These are phyloP conservation scores for Taphrina betulina DNA, from an alignment of 1,139 yeast genomes.

Conservation along the genomic window DNA sequence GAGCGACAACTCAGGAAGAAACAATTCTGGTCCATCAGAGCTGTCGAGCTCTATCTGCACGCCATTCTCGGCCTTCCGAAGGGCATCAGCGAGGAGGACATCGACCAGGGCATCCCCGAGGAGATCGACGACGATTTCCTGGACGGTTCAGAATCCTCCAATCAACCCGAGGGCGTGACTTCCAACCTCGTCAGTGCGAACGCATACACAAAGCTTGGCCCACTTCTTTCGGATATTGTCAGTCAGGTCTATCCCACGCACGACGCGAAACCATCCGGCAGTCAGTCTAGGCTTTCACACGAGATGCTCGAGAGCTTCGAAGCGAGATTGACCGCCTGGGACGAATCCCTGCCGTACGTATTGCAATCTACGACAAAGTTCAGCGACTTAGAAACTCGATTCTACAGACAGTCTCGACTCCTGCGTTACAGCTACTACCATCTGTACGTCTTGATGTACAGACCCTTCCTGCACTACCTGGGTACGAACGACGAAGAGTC, in stretches of 20 bases:
- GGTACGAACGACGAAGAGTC: constrained; percentile 54
- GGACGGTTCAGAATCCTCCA: constrained; percentile 47
- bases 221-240: constrained; percentile 58
- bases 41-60: constrained; percentile 87
- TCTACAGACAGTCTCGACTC: constrained; percentile 66
- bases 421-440: constrained; percentile 77
- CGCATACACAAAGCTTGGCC: constrained; percentile 72
- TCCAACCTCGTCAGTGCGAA: constrained; percentile 70
- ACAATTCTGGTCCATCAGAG: constrained; percentile 82
- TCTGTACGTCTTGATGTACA: constrained; percentile 77
- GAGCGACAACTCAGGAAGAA: constrained; percentile 84
- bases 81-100: constrained; percentile 65
- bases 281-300: constrained; percentile 50
- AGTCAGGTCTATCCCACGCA: constrained; percentile 50
- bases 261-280: constrained; percentile 31
- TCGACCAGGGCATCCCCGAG: constrained; percentile 82
- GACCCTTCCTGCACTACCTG: constrained; percentile 88
- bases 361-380: constrained; percentile 67
- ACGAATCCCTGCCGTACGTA: constrained; percentile 68
- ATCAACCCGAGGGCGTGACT: constrained; percentile 42
- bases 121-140: constrained; percentile 79
- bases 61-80: constrained; percentile 87
- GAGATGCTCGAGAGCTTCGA: constrained; percentile 72
- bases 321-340: constrained; percentile 70
- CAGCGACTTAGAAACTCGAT: constrained; percentile 56